These are phyloP conservation scores for Tuber calosporum DNA, from an alignment of 495 filamentous ascomycete species.

Conservation along the genomic window DNA sequence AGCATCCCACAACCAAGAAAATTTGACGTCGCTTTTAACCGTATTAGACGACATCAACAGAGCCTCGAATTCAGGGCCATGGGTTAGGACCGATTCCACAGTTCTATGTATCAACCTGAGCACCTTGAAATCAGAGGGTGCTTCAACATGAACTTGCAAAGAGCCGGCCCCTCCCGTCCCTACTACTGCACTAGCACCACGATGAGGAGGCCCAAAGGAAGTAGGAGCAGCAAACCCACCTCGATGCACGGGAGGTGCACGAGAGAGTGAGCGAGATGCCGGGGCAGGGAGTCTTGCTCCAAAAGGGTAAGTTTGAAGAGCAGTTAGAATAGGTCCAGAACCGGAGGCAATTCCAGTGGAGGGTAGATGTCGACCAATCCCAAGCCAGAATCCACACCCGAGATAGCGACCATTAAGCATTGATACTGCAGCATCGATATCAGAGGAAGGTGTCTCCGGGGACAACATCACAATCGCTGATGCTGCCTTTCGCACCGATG, in stretches of 20 bases:
- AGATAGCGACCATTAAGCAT: conserved; percentile 77
- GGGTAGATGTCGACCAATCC: conserved; percentile 72
- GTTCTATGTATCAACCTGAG: conserved; percentile 83
- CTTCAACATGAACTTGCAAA: conserved; percentile 64
- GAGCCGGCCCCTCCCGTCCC: conserved; percentile 21
- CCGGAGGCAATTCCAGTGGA: conserved; percentile 61
- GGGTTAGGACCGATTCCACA: conserved; percentile 65
- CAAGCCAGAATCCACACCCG: conserved; percentile 77
- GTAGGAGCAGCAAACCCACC: conserved; percentile 74
- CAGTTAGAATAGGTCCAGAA: conserved; percentile 14
- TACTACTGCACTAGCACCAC: conserved; percentile 44
- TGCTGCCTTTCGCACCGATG: conserved; percentile 65
- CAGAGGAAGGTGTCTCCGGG: conserved; percentile 72
- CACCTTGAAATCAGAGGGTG: conserved; percentile 70
- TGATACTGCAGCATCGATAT: conserved; percentile 76
- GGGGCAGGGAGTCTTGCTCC: conserved; percentile 63
- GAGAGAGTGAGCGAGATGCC: conserved; percentile 44
- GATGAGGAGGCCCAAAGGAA: conserved; percentile 22
- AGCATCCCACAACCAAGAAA: conserved; percentile 91
- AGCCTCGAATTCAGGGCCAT: conserved; percentile 86
- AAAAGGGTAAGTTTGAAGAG: conserved; percentile 61
- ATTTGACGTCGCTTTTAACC: conserved; percentile 76
- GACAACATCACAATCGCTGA: conserved; percentile 79
- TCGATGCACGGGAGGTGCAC: conserved; percentile 52
- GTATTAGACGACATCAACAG: conserved; percentile 76